phyloP scores from a whole-genome alignment of 371 early-diverging fungal genomes.

The Nematocida sp. region DNA sequence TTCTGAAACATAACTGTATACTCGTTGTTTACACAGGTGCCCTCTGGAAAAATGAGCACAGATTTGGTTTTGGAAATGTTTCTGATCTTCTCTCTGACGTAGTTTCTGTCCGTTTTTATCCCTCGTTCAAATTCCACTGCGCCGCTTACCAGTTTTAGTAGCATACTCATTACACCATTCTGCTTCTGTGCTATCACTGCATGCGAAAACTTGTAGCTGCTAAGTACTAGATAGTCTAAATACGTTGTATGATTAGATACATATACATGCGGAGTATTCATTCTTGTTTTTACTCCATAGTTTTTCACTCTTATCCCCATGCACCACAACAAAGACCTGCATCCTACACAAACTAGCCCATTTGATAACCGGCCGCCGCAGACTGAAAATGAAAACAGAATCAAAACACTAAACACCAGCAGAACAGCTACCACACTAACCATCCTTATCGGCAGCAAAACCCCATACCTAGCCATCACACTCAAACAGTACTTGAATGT shows the following conservation, averaged over 20 bases:
- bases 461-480: constrained; percentile 10
- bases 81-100: constrained; percentile 65
- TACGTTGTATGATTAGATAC: constrained; percentile 74
- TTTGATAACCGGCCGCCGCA: too few relatives aligned
- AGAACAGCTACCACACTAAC: not conserved
- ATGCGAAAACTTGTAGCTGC: constrained; percentile 70
- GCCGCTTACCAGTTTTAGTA: constrained; percentile 70
- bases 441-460: constrained; percentile 25
- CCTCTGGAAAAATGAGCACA: constrained; percentile 77
- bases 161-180: constrained; percentile 67
- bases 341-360: not conserved
- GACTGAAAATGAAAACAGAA: not conserved
- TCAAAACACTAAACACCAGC: constrained; percentile 3
- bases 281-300: constrained; percentile 67
- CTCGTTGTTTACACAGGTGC: constrained; percentile 77
- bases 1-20: constrained; percentile 75
- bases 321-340: constrained; percentile 44
- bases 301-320: constrained; percentile 64
- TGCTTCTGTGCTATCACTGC: constrained; percentile 72
- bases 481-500: constrained; percentile 13
- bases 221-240: constrained; percentile 72
- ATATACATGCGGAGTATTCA: constrained; percentile 69
- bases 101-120: constrained; percentile 68
- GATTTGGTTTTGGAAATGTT: constrained; percentile 65
- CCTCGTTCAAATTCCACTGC: constrained; percentile 71